Evolutionary conservation across 2,329 filamentous ascomycete genomes (phyloP).

Genomic region (Lachnellula subtilissima): DNA sequence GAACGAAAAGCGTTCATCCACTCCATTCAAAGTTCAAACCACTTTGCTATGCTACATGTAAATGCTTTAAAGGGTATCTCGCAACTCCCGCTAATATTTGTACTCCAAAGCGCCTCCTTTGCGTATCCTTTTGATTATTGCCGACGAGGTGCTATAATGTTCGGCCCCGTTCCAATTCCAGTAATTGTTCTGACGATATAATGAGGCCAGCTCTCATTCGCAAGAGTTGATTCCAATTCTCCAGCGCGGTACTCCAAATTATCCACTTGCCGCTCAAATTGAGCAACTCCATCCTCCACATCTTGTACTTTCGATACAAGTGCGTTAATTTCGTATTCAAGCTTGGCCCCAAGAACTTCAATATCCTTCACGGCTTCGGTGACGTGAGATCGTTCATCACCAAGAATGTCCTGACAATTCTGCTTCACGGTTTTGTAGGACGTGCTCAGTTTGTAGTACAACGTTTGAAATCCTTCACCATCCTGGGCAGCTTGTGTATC

Average conservation of each 20-base stretch:
- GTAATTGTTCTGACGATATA: conserved; percentile 31
- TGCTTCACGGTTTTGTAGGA: conserved; percentile 64
- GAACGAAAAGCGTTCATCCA: conserved; percentile 14
- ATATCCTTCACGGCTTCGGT: conserved; percentile 72
- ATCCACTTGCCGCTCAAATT: conserved; percentile 74
- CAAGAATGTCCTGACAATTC: conserved; percentile 62
- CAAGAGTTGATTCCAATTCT: conserved; percentile 47
- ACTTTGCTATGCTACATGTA: conserved; percentile 14
- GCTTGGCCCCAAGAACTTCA: conserved; percentile 73
- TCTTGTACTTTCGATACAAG: conserved; percentile 79
- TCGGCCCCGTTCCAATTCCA: conserved; percentile 30
- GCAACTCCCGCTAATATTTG: conserved; percentile 22
- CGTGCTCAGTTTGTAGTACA: conserved; percentile 68
- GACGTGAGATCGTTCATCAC: conserved; percentile 62
- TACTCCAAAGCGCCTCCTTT: conserved; percentile 14
- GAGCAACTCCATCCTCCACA: conserved; percentile 74
- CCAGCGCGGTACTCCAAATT: conserved; percentile 63
- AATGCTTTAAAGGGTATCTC: conserved; percentile 27
- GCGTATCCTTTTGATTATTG: background rate
- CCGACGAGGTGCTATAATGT: conserved; percentile 18
- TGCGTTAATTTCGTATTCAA: conserved; percentile 86
- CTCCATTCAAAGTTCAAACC: conserved; percentile 14
- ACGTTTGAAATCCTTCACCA: conserved; percentile 57
- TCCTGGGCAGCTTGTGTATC: conserved; percentile 59
- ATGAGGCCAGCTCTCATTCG: conserved; percentile 31